Evolutionary conservation across 768 basidiomycete species (phyloP), one percentile per base, ranked within the genome.

Genomic region (Pholiota molesta): DNA sequence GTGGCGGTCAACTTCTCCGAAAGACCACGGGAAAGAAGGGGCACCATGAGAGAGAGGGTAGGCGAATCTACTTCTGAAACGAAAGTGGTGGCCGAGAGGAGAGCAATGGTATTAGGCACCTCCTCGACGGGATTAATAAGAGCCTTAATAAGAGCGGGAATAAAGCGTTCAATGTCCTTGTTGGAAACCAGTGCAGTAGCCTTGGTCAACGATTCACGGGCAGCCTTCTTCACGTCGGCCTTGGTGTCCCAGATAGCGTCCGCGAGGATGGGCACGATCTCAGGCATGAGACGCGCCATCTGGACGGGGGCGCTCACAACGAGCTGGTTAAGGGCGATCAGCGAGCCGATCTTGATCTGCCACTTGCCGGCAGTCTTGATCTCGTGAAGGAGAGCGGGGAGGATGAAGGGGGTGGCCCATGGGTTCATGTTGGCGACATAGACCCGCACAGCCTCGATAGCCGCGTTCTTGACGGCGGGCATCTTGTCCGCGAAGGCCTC

Each of bases 181-280:
- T 98, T 98, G 68, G 95, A 95, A 67, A 97, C 86, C 67, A 98
- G 82, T 71, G 94, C 94, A 71, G 92, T 94, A 66, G 95, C 90
- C 83, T 95, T 96, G 70, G 93, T 93, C 72, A 98, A 88, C 65
- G 95, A 90, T 75, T 92, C 90, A 73, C 94, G 94, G 63, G 97
- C 95, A 40, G 94, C 92, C 84, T 98, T 97, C 90, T 99, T 98
- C 77, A 98, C 97, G 66, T 97, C 95, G 52, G 95, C 88, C 81
- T 98, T 98, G 77, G 95, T 97, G 78, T 97, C 96, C 97, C 97
- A 99, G 70, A 99, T 97, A 62, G 91, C 94, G 73, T 95, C 96
- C 37, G 96, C 77, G 71, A 99, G 93, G 70, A 98, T 83, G 63
- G 96, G 95, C 66, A 98, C 90, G 65, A 99, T 93, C 52, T 97